Conservation (phyloP, 2,329 filamentous ascomycete genomes). For the Arthrobotrys conoides region DNA sequence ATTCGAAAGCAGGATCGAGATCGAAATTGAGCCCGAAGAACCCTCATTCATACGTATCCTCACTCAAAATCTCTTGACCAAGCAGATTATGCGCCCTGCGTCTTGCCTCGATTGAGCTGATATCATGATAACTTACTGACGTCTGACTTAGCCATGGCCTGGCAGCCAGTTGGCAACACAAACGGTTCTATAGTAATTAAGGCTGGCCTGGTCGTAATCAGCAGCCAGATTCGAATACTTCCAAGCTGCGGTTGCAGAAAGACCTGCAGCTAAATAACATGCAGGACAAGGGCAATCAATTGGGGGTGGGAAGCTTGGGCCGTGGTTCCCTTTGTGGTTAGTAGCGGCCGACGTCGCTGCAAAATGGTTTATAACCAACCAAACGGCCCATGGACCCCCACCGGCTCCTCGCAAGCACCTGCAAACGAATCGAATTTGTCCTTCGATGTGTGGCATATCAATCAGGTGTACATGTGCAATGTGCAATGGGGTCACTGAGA, state of each 20-base stretch:
- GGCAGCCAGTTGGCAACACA: conserved; percentile 19
- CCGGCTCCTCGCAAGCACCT: conserved; percentile 31
- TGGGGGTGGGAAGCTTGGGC: conserved; percentile 32
- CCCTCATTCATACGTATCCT: neutral
- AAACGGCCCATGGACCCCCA: conserved; percentile 53
- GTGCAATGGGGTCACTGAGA: too few relatives aligned
- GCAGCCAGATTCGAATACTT: conserved; percentile 13
- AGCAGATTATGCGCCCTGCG: conserved; percentile 8
- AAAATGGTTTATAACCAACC: conserved; percentile 23
- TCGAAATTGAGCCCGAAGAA: neutral
- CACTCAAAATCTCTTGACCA: neutral
- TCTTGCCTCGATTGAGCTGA: conserved; percentile 1
- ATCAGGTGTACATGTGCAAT: too few relatives aligned
- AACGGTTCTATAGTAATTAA: neutral
- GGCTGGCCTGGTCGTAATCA: conserved; percentile 26
- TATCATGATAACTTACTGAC: conserved; percentile 25
- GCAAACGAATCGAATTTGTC: conserved; percentile 48
- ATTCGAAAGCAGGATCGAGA: conserved; percentile 22
- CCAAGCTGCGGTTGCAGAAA: neutral
- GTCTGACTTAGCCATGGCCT: too few relatives aligned
- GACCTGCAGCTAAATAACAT: conserved; percentile 7
- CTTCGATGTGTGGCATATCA: conserved; percentile 27
- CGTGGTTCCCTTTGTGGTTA: conserved; percentile 20
- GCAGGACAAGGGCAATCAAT: conserved; percentile 24
- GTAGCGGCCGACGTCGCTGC: conserved; percentile 54